Conservation (phyloP, 202 grass and related monocot genomes). For the Setaria viridis region DNA sequence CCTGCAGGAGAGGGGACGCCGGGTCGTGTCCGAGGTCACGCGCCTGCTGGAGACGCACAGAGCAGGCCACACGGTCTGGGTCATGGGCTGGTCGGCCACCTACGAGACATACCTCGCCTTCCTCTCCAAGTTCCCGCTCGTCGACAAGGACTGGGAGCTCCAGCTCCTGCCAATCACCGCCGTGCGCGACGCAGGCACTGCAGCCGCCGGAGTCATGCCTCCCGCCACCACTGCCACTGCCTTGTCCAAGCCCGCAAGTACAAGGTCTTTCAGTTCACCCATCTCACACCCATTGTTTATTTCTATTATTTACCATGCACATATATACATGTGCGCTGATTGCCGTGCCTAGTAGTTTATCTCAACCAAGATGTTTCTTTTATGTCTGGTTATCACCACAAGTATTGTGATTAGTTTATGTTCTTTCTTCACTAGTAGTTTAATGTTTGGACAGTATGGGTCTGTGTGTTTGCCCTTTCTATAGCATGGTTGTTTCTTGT, state of each 20-base stretch:
- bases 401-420: constrained; percentile 32
- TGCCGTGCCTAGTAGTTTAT: neutral
- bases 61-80: constrained; percentile 50
- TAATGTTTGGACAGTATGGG: neutral
- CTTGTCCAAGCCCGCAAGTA: constrained; percentile 45
- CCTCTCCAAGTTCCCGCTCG: constrained; percentile 83
- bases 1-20: constrained; percentile 41
- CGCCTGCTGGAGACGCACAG: constrained; percentile 74
- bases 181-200: constrained; percentile 39
- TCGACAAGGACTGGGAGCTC: constrained; percentile 94
- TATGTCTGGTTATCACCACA: constrained; percentile 5
- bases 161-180: constrained; percentile 89
- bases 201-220: constrained; percentile 9
- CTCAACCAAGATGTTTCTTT: neutral
- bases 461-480: constrained; percentile 18
- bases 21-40: constrained; percentile 72
- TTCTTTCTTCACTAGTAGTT: constrained; percentile 4
- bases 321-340: neutral
- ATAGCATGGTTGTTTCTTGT: neutral
- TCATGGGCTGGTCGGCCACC: constrained; percentile 90
- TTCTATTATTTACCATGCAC: neutral
- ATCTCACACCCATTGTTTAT: constrained; percentile 9
- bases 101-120: constrained; percentile 93
- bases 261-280: constrained; percentile 51
- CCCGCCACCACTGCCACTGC: constrained; percentile 39